Evolutionary conservation across 345 rosid species (phyloP).

Genomic region (Leavenworthia alabamica): DNA sequence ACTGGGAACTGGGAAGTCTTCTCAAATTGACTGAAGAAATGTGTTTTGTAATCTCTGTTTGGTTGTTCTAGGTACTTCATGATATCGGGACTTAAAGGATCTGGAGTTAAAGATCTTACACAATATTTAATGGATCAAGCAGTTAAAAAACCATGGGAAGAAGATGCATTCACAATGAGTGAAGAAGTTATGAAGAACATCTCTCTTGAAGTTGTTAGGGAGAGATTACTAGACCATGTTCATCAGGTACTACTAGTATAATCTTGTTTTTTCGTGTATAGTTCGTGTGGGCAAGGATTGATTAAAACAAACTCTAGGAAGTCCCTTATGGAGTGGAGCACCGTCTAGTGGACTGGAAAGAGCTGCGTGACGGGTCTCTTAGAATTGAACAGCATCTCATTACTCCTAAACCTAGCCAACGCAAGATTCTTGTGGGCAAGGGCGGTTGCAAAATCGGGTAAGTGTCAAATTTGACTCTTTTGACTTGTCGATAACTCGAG

Average conservation of each 20-base stretch:
- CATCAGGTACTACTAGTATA: conserved; percentile 61
- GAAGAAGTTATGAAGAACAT: conserved; percentile 89
- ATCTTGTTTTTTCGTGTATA: background rate
- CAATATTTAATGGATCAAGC: conserved; percentile 79
- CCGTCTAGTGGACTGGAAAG: conserved; percentile 88
- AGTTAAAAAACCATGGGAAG: conserved; percentile 90
- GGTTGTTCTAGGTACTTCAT: conserved; percentile 59
- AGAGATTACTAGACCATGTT: conserved; percentile 77
- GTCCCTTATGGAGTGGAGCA: conserved; percentile 75
- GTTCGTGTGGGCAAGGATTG: background rate
- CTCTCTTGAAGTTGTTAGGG: no score
- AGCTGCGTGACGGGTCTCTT: conserved; percentile 70
- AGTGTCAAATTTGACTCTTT: background rate
- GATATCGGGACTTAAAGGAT: conserved; percentile 82
- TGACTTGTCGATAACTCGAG: background rate
- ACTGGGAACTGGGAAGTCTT: background rate
- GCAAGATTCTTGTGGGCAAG: conserved; percentile 91
- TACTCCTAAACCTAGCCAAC: conserved; percentile 69
- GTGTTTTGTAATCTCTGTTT: background rate
- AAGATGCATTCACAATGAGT: conserved; percentile 69
- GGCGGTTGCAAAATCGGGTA: conserved; percentile 88
- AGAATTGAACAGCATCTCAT: conserved; percentile 88
- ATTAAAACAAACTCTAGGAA: conserved; percentile 45
- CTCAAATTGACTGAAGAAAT: background rate
- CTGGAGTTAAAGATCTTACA: conserved; percentile 68